These are phyloP conservation scores for Populus nigra DNA, from an alignment of 345 rosid species.

Conservation along the genomic window DNA sequence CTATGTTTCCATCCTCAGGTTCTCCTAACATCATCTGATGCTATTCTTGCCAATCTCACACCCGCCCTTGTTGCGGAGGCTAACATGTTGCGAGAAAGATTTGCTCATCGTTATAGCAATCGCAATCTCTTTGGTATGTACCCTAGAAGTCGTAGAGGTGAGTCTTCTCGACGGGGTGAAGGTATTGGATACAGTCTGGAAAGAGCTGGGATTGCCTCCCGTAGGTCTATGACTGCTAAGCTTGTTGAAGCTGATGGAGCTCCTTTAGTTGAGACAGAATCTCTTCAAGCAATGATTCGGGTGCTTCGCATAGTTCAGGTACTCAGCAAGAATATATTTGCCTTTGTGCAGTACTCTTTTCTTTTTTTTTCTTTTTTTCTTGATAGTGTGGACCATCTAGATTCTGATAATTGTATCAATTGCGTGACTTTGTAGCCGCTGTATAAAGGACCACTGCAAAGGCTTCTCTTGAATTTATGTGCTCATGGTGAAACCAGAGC, in stretches of 20 bases:
- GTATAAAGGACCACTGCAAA: constrained; percentile 85
- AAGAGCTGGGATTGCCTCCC: constrained; percentile 59
- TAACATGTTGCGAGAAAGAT: constrained; percentile 93
- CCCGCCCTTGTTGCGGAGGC: constrained; percentile 99
- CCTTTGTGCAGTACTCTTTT: neutral
- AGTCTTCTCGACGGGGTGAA: constrained; percentile 84
- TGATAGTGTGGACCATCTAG: too few species aligned
- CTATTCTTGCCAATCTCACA: constrained; percentile 91
- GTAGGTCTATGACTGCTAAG: constrained; percentile 61
- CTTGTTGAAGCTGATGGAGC: constrained; percentile 84
- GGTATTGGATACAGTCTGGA: constrained; percentile 62
- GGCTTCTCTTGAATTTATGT: constrained; percentile 89
- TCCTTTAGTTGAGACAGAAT: constrained; percentile 79
- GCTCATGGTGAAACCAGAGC: constrained; percentile 83
- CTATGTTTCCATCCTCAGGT: constrained; percentile 47
- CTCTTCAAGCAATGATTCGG: constrained; percentile 82
- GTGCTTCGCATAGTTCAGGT: constrained; percentile 95
- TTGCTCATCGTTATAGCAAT: constrained; percentile 82
- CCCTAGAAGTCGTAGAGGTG: constrained; percentile 91
- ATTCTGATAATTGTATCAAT: constrained; percentile 9
- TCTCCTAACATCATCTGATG: constrained; percentile 90
- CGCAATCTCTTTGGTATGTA: constrained; percentile 89
- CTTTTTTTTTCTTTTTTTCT: neutral
- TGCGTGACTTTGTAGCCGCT: constrained; percentile 61
- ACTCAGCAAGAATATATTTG: neutral